These are phyloP conservation scores for Odonthalia washingtoniensis DNA, from an alignment of 31 red algal species.

Conservation along the genomic window DNA sequence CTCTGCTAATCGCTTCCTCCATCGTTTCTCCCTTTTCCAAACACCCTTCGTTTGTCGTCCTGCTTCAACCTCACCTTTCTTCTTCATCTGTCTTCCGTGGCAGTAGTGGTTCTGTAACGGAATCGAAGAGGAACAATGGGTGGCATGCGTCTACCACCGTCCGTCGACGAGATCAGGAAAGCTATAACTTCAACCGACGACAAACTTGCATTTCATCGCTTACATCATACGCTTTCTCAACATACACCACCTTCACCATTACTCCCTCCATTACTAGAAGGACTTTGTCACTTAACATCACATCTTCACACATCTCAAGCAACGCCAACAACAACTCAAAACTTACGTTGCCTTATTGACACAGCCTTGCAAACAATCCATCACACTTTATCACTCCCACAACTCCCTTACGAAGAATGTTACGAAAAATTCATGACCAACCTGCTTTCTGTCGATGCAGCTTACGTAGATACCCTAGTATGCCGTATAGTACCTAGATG, in stretches of 20 bases:
- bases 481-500: neutral
- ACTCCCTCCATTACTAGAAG: neutral
- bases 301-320: neutral
- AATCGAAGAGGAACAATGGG: too few species aligned
- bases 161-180: neutral
- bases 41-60: too few species aligned
- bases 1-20: too few species aligned
- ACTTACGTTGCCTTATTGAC: neutral
- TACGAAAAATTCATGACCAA: neutral
- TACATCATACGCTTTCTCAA: neutral
- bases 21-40: too few species aligned
- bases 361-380: neutral
- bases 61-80: too few species aligned
- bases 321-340: neutral
- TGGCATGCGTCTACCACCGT: neutral
- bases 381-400: neutral
- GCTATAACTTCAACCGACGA: neutral
- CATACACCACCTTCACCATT: neutral
- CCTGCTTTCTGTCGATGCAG: neutral
- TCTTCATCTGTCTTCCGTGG: too few species aligned
- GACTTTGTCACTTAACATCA: neutral
- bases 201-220: neutral
- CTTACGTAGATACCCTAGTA: neutral
- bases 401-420: neutral
- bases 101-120: too few species aligned